Evolutionary conservation across 2,329 filamentous ascomycete genomes (phyloP), one percentile per base, ranked within the genome.

Genomic region (Teratosphaeria nubilosa): DNA sequence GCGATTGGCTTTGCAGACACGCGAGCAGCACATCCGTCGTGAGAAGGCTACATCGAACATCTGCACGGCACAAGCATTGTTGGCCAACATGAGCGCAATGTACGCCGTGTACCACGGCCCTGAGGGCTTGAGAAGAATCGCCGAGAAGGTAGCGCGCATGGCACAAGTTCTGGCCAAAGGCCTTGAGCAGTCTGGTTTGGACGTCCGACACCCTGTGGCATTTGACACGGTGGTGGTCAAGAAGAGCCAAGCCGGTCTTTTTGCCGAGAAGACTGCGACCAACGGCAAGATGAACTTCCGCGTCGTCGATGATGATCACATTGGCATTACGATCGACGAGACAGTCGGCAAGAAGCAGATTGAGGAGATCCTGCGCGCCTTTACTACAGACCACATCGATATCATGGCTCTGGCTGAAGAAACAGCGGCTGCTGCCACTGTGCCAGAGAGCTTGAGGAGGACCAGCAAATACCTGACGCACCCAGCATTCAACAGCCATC

Each of bases 11-110:
- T 77, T 96, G 56, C 92, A 97, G 76, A 96, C 92, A 10, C 82
- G 92, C 66, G 92, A 97, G 76, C 92, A 97, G 77, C 92, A 97
- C 73, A 96, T 97, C 71, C 84, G 92, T 64, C 84, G 92, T 69
- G 92, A 97, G 73, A 96, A 96, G 81, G 92, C 92, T 1, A 97
- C 92, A 1, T 96, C 91, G 78, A 97, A 97, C 70, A 91, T 96
- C 60, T 97, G 92, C 77, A 97, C 92, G 1, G 91, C 92, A 1
- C 92, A 97, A 75, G 92, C 92, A 9, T 78, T 97, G 27, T 79
- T 96, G 55, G 92, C 92, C 41, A 97, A 97, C 74, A 96, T 96
- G 90, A 92, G 85, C 65, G 90, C 91, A 57, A 87, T 96, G 77
- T 97, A 96, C 70, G 91, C 91, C 56, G 81, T 96, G 56, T 97